Base-by-base conservation (phyloP, 371 early-diverging fungal species). In the Nematocida sp. region DNA sequence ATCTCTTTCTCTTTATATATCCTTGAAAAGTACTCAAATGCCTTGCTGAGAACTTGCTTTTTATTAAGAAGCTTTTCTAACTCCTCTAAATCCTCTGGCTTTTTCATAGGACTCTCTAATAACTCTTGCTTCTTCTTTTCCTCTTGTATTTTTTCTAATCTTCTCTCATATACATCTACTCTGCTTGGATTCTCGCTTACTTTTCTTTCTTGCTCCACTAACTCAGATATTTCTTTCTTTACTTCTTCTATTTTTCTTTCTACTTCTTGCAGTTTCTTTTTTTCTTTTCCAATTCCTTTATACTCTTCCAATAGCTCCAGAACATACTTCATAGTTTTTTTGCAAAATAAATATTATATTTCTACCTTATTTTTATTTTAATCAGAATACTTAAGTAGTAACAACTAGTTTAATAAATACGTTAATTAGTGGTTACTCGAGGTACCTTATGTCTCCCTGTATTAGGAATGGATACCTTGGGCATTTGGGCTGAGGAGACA, bases 401-500 rank as follows among this genome's bases (percentile, higher is more conserved):
- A 5, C 18, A 40, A 9, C 18, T 40, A 9, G 42, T 5, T 9
- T 20, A 45, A 45, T 13, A 45, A 20, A 45, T 45, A 45, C 45
- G 13, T 45, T 45, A 45, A 13, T 45, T 23, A 53, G 7, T 53
- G 13, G 7, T 57, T 78, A 80, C 47, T 79, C 79, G 11, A 71
- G 30, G 71, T 79, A 78, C 68, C 66, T 76, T 32, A 84, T 55
- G 18, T 78, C 68, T 16, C 81, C 80, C 53, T 82, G 80, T 1
- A 84, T 66, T 26, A 82, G 53, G 66, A 66, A 81, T 13, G 39
- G 67, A 2, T 51, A 39, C 32, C 75, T 78, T 9, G 82, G 82
- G 25, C 69, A 49, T 54, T 78, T 81, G 0, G 81, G 55, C 60
- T 84, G 84, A 1, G 80, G 64, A 50, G 66, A 77, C 1, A 84